Base-by-base conservation (phyloP, 305 asterid genomes). In the Fraxinus dipetala region DNA sequence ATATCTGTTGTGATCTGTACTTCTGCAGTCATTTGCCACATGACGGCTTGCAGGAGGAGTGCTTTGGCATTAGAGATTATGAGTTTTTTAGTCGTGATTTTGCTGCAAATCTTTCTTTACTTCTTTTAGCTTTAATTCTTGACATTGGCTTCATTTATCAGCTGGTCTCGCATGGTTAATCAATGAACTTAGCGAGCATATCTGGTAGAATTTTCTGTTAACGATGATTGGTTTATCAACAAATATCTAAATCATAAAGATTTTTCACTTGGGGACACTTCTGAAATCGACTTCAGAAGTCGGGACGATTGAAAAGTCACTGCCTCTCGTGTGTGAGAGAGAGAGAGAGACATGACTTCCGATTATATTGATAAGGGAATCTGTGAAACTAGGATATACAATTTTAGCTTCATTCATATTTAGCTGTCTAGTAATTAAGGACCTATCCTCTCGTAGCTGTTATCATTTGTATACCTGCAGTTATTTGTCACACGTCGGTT, bases 261-360 rank as follows among this genome's bases (percentile, higher is more conserved):
- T 77, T 89, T 93, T 81, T 80, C 92, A 76, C 90, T 93, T 54
- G 83, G 83, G 5, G 93, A 92, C 79, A 91, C 87, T 80, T 78
- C 92, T 82, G 95, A 92, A 40, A 87, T 89, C 67, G 93, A 97
- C 82, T 92, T 89, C 82, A 90, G 85, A 81, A 88, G 82, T 11
- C 6, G 59, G 20, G 59, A 48, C 59, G 5, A 48, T 14, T 85
- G 73, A 80, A 92, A 82, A 86, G 63, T 81, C 54, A 80, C 91
- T 45, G 85, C 84, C 34, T 78, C 83, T 5, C 81, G 85, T 31
- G 72, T 84, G 32, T 83, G 86, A 14, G 18, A 48, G 59, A 76
- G 87, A 85, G 86, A 14, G 18, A 48, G 59, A 76, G 87, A 87
- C 36, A 78, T 79, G 87, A 78, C 78, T 84, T 83, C 89, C 11